These are phyloP conservation scores for Hypoxylon lenormandii DNA, from an alignment of 495 filamentous ascomycete species.

Conservation along the genomic window DNA sequence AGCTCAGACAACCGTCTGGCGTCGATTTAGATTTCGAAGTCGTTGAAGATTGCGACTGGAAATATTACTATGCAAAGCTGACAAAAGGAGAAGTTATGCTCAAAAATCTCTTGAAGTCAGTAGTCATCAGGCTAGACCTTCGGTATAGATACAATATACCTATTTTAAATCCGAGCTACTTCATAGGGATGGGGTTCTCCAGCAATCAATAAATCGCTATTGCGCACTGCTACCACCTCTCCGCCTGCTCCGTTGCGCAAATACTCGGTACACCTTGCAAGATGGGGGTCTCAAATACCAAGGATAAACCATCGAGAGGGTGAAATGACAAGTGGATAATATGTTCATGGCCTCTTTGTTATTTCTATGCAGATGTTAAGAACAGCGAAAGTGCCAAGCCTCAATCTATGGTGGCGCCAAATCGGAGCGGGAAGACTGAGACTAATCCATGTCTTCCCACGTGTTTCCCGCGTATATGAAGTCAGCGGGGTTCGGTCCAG, in stretches of 20 bases:
- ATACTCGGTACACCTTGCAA: not conserved
- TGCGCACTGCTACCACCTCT: not conserved
- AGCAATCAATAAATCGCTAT: not conserved
- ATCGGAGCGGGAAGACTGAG: conserved; percentile 2
- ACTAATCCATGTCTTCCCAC: conserved; percentile 15
- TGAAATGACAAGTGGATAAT: too few relatives aligned
- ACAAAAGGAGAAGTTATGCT: too few relatives aligned
- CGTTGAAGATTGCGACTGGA: too few relatives aligned
- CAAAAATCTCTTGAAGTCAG: too few relatives aligned
- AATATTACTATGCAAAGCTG: too few relatives aligned
- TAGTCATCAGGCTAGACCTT: too few relatives aligned
- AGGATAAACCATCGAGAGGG: too few relatives aligned
- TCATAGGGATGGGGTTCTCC: not conserved
- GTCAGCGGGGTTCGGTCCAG: conserved; percentile 22
- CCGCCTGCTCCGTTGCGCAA: not conserved
- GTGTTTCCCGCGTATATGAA: not conserved
- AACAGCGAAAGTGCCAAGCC: not conserved
- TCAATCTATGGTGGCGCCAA: not conserved
- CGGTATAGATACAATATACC: not conserved
- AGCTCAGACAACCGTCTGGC: too few relatives aligned
- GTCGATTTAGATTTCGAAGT: too few relatives aligned
- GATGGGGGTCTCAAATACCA: too few relatives aligned
- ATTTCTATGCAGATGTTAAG: too few relatives aligned
- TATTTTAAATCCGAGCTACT: not conserved
- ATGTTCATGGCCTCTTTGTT: too few relatives aligned